Evolutionary conservation across 108 stramenopile species (phyloP).

Genomic region (Cyclotella baltica): DNA sequence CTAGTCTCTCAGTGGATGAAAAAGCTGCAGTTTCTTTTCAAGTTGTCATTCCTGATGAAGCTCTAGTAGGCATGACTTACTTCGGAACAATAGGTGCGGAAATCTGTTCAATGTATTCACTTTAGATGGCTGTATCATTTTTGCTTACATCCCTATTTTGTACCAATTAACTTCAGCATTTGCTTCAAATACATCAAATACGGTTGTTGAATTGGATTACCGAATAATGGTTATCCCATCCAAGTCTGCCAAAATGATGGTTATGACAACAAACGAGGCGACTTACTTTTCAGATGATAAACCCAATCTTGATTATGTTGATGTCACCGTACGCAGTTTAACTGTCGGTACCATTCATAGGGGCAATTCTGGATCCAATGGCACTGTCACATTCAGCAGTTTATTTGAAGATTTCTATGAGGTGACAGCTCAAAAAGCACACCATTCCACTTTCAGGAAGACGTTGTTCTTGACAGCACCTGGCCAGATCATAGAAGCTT

Average conservation of each 20-base stretch:
- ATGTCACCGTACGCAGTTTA: constrained; percentile 27
- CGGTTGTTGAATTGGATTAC: constrained; percentile 10
- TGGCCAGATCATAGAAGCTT: constrained; percentile 20
- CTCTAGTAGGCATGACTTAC: constrained; percentile 17
- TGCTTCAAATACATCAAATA: constrained; percentile 20
- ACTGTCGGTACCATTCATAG: constrained; percentile 11
- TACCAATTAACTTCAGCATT: too few species aligned
- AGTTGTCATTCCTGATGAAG: constrained; percentile 8
- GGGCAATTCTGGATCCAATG: constrained; percentile 32
- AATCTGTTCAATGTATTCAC: too few species aligned
- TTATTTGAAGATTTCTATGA: constrained; percentile 45
- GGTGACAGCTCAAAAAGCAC: constrained; percentile 27
- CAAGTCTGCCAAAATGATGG: constrained; percentile 8
- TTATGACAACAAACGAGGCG: constrained; percentile 43
- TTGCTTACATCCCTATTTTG: too few species aligned
- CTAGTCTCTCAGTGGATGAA: constrained; percentile 38
- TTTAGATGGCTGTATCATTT: neutral
- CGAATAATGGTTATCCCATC: constrained; percentile 24
- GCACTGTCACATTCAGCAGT: constrained; percentile 19
- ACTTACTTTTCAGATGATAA: constrained; percentile 39
- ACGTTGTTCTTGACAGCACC: constrained; percentile 27
- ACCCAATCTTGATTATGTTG: constrained; percentile 40
- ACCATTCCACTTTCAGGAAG: constrained; percentile 26
- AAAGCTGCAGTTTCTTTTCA: constrained; percentile 14
- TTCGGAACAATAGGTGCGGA: constrained; percentile 18